A percentile compares a stretch with the other conserved stretches of the same genome.
Conservation (phyloP, 345 rosid species). For the Populus deltoides region DNA sequence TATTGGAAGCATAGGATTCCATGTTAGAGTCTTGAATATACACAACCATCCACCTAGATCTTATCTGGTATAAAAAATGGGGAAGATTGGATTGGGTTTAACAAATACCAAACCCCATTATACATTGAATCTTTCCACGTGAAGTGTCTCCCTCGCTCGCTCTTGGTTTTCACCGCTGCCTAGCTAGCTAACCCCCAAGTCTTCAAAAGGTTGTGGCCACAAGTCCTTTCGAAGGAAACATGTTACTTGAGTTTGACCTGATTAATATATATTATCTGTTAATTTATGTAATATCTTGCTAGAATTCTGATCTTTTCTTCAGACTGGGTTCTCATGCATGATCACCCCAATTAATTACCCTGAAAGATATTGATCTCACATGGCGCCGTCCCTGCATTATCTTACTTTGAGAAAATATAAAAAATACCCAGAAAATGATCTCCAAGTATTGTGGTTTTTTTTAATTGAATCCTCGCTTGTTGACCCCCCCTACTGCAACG, state of each 20-base stretch:
- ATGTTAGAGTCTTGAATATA: background rate
- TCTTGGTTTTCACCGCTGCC: background rate
- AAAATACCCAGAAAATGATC: background rate
- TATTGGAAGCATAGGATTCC: conserved; percentile 17
- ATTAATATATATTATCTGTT: background rate
- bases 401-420: background rate
- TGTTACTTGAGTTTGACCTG: background rate
- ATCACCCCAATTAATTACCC: background rate
- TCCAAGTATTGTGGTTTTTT: no score
- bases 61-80: background rate
- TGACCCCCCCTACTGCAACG: background rate
- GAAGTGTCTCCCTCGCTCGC: conserved; percentile 17
- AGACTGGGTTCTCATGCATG: background rate
- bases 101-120: conserved; percentile 26
- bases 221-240: background rate
- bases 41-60: conserved; percentile 2
- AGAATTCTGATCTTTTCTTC: background rate
- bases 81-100: conserved; percentile 16
- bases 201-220: background rate
- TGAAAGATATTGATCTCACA: background rate
- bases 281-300: no score
- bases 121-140: conserved; percentile 36
- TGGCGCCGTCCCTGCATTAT: background rate
- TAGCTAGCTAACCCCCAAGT: background rate
- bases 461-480: no score